Conservation (phyloP, 2,329 filamentous ascomycete genomes). For the Phoma sp. region DNA sequence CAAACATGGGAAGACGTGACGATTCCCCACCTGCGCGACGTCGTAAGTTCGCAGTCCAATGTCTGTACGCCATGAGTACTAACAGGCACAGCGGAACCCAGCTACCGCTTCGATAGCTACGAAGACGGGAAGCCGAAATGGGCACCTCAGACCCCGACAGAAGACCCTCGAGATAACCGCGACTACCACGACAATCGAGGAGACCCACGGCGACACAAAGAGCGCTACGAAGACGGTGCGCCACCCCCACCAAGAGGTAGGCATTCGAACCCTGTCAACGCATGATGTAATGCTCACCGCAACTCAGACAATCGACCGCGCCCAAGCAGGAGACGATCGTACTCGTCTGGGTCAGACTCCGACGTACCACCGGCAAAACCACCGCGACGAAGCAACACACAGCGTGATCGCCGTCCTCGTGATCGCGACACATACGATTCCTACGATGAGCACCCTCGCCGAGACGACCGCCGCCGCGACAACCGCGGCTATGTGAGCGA, state of each 20-base stretch:
- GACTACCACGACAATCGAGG: constrained; percentile 32
- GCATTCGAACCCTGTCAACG: background rate
- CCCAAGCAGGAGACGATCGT: constrained; percentile 26
- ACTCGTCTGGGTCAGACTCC: constrained; percentile 30
- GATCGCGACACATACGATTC: constrained; percentile 35
- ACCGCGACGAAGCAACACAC: constrained; percentile 30
- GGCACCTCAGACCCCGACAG: constrained; percentile 26
- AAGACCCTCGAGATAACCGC: constrained; percentile 31
- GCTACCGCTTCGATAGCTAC: constrained; percentile 38
- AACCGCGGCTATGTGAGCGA: constrained; percentile 39
- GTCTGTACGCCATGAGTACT: too few species aligned
- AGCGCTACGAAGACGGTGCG: constrained; percentile 24
- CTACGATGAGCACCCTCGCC: constrained; percentile 36
- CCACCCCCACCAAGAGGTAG: constrained; percentile 23
- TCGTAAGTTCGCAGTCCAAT: constrained; percentile 6
- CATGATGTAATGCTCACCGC: constrained; percentile 9
- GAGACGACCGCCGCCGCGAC: constrained; percentile 20
- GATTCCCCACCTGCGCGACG: constrained; percentile 30
- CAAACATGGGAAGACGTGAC: constrained; percentile 32
- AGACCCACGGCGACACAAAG: constrained; percentile 28
- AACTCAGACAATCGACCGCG: constrained; percentile 19
- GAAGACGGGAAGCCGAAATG: constrained; percentile 39
- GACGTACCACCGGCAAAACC: constrained; percentile 25
- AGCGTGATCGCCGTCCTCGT: constrained; percentile 24
- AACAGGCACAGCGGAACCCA: constrained; percentile 23